A percentile compares a stretch with the other conserved stretches of the same genome.
Conservation (phyloP, 139 green algal species). For the Chlorella sp. region DNA sequence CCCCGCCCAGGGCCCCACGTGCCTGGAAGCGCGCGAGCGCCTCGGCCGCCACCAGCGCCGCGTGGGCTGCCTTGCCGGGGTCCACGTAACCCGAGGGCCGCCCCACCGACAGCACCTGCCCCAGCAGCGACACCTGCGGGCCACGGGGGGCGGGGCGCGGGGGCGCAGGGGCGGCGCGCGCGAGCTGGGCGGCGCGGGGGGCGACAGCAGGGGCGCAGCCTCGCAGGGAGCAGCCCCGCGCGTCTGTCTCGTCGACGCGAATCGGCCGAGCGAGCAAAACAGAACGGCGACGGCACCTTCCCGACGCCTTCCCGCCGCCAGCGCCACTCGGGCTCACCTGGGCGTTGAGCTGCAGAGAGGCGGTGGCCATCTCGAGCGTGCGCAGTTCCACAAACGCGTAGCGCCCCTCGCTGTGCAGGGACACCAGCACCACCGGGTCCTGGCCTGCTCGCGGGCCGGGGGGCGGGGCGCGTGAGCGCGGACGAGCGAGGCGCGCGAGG, state of each 20-base stretch:
- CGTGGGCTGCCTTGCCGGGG: constrained; percentile 61
- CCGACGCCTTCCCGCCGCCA: too few species aligned
- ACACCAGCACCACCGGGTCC: constrained; percentile 72
- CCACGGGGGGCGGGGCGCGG: neutral
- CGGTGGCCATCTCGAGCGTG: constrained; percentile 81
- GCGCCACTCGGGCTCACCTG: constrained; percentile 44
- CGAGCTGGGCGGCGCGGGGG: neutral
- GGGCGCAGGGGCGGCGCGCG: neutral
- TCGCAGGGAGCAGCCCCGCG: too few species aligned
- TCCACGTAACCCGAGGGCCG: constrained; percentile 86
- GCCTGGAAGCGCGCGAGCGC: constrained; percentile 61
- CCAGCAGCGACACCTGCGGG: constrained; percentile 67
- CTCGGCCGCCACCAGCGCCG: constrained; percentile 49
- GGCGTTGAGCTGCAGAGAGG: constrained; percentile 78
- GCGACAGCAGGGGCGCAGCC: too few species aligned
- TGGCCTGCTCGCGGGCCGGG: constrained; percentile 32
- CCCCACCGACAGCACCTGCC: constrained; percentile 75
- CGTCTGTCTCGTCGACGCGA: too few species aligned
- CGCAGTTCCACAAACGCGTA: constrained; percentile 91
- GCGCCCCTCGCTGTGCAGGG: constrained; percentile 58
- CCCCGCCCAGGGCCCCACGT: neutral
- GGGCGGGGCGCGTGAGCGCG: neutral
- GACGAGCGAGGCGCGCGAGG: too few species aligned
- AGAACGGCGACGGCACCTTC: neutral
- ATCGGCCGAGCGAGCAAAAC: neutral